A percentile compares a stretch with the other conserved stretches of the same genome.
Conservation (phyloP, 441 rosid genomes). For the Jatropha podagrica region DNA sequence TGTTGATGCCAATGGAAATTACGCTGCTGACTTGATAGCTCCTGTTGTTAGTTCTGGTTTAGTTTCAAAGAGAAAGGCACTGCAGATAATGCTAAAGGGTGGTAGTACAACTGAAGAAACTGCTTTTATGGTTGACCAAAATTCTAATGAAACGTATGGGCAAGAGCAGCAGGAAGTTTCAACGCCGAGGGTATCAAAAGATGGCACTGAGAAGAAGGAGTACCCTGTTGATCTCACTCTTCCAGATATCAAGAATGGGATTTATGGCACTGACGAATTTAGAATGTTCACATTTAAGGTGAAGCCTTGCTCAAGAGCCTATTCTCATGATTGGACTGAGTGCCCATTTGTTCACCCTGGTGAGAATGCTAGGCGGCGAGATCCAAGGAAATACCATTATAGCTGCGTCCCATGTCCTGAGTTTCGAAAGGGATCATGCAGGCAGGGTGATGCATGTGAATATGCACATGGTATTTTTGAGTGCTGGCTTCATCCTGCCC, state of each 20-base stretch:
- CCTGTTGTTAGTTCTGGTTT: constrained; percentile 23
- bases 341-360: constrained; percentile 89
- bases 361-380: constrained; percentile 81
- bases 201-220: constrained; percentile 52
- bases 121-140: constrained; percentile 28
- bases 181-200: constrained; percentile 39
- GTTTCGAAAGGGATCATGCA: constrained; percentile 67
- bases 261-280: constrained; percentile 69
- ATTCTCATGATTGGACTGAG: constrained; percentile 89
- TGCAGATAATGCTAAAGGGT: constrained; percentile 50
- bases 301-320: constrained; percentile 74
- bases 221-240: constrained; percentile 68
- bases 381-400: constrained; percentile 74
- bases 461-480: constrained; percentile 86
- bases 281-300: constrained; percentile 79
- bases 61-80: constrained; percentile 24
- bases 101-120: constrained; percentile 29
- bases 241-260: constrained; percentile 59
- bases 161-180: constrained; percentile 39
- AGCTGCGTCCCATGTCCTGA: constrained; percentile 78
- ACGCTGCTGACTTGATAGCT: constrained; percentile 40
- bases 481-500: constrained; percentile 92
- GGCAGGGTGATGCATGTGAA: constrained; percentile 67
- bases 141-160: constrained; percentile 32
- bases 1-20: constrained; percentile 38